Base-by-base conservation (phyloP, 2,329 filamentous ascomycete species). In the Monosporascus sp. region DNA sequence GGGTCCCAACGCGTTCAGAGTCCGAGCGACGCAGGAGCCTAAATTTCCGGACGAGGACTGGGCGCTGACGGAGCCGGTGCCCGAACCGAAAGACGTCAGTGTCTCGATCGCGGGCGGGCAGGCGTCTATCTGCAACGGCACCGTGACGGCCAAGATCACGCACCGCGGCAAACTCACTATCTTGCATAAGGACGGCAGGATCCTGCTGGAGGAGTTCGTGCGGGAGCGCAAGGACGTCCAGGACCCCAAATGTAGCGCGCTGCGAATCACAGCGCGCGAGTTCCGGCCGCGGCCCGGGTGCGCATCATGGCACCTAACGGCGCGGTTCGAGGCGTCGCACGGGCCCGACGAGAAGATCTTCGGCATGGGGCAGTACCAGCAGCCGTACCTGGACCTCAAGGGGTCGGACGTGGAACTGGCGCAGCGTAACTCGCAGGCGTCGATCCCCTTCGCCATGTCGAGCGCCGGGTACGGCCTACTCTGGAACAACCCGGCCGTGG, bases 281-380 rank as follows among this genome's bases (percentile, higher is more conserved):
- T 81, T 84, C 62, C 74, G 74, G 49, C 75, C 80, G 0, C 74
- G 77, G 2, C 66, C 74, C 0, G 81, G 81, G 6, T 68, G 72
- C 1, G 74, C 75, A 41, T 74, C 80, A 51, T 85, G 81, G 60
- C 76, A 81, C 50, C 68, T 86, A 8, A 85, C 81, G 0, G 71
- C 77, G 58, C 74, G 84, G 0, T 76, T 87, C 50, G 83, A 87
- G 63, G 79, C 52, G 20, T 1, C 37, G 6, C 25, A 80, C 50
- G 65, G 78, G 50, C 66, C 69, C 0, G 69, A 78, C 18, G 84
- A 87, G 63, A 81, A 78, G 61, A 79, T 87, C n/a, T 87, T 76
- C 60, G 84, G 84, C 20, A 87, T 87, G 83, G 84, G 84, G 0
- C 84, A 87, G 65, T 87, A 87, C 55, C 84, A 87, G 60, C 83